Evolutionary conservation across 1,139 yeast species (phyloP), one percentile per base, ranked within the genome.

Genomic region (Trichomonascaceae sp.): DNA sequence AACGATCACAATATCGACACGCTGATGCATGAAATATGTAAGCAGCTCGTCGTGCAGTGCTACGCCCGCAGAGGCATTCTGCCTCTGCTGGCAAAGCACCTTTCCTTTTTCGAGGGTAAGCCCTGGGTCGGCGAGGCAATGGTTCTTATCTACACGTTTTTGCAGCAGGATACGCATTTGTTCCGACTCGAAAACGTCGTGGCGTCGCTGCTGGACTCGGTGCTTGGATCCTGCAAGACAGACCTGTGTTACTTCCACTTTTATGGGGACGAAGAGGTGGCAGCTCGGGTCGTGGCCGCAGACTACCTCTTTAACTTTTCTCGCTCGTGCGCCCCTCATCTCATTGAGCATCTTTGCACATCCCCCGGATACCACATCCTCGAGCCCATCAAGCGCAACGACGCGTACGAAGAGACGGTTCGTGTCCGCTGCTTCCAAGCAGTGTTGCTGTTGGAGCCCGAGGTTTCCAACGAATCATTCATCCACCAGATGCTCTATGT

Each of bases 1-100:
- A 51, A 59, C 34, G 50, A 47, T 15, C 26, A 26, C 2, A 32
- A 33, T 13, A 30, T 46, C 16, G 33, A 44, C 8, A 37, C 32
- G 11, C 25, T 34, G 4, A 36, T 54, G 16, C 48, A 50, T 30
- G 29, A 32, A 3, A 47, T 55, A 16, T 51, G 52, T 20, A 30
- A 39, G 22, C 50, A 48, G 3, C 40, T 51, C 0, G 43, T 79
- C 2, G 45, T 47, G 2, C 47, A 39, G 47, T 57, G 92, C 1
- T 64, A 55, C 35, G 76, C 81, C 0, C 69, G 95, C 54, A 69
- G 93, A 44, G 66, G 80, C 9, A 57, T 85, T 11, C 57, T 82
- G 17, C 89, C 94, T 0, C 48, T 65, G 1, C 52, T 84, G 16
- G 63, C 79, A 3, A 51, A 51, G 20, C 48, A 57, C 15, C 41